A percentile compares a stretch with the other conserved stretches of the same genome.
Conservation (phyloP, 2,329 filamentous ascomycete genomes). For the Pseudohalonectria lignicola region DNA sequence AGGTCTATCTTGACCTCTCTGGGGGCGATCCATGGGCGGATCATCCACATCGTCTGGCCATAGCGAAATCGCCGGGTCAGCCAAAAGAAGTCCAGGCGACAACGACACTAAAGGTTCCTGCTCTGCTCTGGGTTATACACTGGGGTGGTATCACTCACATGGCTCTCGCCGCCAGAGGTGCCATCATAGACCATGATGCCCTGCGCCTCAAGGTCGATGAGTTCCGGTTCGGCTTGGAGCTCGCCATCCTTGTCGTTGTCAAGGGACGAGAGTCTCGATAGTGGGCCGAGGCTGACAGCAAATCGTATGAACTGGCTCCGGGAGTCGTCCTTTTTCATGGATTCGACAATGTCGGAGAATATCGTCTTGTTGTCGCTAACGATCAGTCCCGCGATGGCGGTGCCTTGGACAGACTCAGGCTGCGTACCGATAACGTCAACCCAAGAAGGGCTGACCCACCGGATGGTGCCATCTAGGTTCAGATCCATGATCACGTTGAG, state of each 20-base stretch:
- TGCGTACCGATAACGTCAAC: constrained; percentile 78
- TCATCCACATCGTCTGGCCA: constrained; percentile 97
- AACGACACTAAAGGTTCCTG: not conserved
- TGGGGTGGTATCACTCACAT: constrained; percentile 50
- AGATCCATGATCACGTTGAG: constrained; percentile 94
- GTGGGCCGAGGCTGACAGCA: constrained; percentile 55
- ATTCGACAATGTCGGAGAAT: constrained; percentile 76
- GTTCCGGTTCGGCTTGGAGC: constrained; percentile 27
- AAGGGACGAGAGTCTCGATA: constrained; percentile 50
- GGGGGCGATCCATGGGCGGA: constrained; percentile 79
- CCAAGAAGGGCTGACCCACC: constrained; percentile 97
- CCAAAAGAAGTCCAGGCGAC: too few species aligned
- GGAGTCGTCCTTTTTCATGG: constrained; percentile 86
- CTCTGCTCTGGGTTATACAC: not conserved
- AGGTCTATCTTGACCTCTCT: constrained; percentile 95
- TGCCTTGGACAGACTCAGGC: constrained; percentile 61
- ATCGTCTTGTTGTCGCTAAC: constrained; percentile 65
- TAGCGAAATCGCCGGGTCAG: constrained; percentile 2
- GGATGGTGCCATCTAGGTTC: constrained; percentile 77
- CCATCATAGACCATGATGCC: constrained; percentile 97
- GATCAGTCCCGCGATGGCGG: constrained; percentile 69
- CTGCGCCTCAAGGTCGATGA: constrained; percentile 82
- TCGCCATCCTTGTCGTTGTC: constrained; percentile 27
- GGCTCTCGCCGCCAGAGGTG: constrained; percentile 74
- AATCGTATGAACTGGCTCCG: constrained; percentile 86